Evolutionary conservation across 2,329 filamentous ascomycete species (phyloP).

Genomic region (Salinomyces thailandicus): DNA sequence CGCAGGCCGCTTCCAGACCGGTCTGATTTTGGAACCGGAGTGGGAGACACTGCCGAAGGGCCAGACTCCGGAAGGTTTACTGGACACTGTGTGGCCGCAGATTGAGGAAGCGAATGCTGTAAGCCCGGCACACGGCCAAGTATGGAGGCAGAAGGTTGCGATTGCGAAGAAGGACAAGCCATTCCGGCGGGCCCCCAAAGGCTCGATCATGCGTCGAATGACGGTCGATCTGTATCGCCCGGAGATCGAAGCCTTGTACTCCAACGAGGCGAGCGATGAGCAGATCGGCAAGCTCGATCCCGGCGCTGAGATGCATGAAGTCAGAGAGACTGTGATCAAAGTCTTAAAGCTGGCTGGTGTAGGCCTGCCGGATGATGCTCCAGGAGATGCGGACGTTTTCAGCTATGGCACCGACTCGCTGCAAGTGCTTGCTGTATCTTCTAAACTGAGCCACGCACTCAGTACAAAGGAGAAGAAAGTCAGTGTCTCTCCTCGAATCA

Average conservation of each 20-base stretch:
- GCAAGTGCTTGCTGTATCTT: conserved; percentile 9
- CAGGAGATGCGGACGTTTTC: conserved; percentile 24
- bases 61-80: conserved; percentile 15
- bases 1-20: conserved; percentile 19
- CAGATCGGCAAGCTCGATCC: conserved; percentile 8
- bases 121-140: conserved; percentile 32
- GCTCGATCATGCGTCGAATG: conserved; percentile 33
- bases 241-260: conserved; percentile 40
- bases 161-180: conserved; percentile 34
- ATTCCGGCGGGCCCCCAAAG: conserved; percentile 38
- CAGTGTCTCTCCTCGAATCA: conserved; percentile 16
- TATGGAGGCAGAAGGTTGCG: conserved; percentile 34
- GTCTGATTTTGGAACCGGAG: conserved; percentile 22
- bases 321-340: conserved; percentile 11
- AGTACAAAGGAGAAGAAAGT: neutral
- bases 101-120: conserved; percentile 35
- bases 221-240: conserved; percentile 30
- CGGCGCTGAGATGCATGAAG: conserved; percentile 1
- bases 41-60: conserved; percentile 1
- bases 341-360: conserved; percentile 7
- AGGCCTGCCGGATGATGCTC: conserved; percentile 3
- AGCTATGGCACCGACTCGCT: conserved; percentile 25
- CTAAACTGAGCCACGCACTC: neutral
- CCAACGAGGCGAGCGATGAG: conserved; percentile 8
- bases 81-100: conserved; percentile 36